phyloP scores from a whole-genome alignment of 2,329 filamentous ascomycete species.

The Sporothrix brasiliensis region DNA sequence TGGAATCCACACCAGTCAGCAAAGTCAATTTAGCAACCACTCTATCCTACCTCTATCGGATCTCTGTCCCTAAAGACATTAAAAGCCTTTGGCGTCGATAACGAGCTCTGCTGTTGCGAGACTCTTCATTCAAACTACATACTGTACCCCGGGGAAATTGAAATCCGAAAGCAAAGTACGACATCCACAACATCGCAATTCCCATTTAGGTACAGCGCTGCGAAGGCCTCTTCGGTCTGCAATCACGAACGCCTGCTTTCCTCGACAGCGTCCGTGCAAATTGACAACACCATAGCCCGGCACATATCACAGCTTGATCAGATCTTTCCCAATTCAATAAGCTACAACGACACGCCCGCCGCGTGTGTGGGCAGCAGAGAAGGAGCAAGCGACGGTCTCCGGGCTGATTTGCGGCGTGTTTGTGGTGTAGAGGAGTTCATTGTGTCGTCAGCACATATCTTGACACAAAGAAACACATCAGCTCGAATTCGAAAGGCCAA shows the following conservation, averaged over 20 bases:
- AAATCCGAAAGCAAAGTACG: not conserved
- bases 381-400: not conserved
- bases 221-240: not conserved
- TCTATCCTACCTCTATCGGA: not conserved
- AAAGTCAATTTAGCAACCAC: not conserved
- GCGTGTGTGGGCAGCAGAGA: slow-evolving; percentile 21
- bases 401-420: not conserved
- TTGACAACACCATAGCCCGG: not conserved
- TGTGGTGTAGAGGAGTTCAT: not conserved
- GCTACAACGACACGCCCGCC: not conserved
- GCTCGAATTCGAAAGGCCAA: not conserved
- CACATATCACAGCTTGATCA: not conserved
- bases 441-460: not conserved
- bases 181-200: not conserved
- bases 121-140: not conserved
- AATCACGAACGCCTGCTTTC: slow-evolving; percentile 13
- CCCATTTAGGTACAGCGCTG: not conserved
- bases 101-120: slow-evolving; percentile 2
- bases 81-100: slow-evolving; percentile 14
- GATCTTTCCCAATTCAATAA: no score
- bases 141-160: not conserved
- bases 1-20: not conserved
- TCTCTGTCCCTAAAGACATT: not conserved
- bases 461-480: not conserved
- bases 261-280: slow-evolving; percentile 3